Evolutionary conservation across 2,329 filamentous ascomycete genomes (phyloP), one percentile per base, ranked within the genome.

Genomic region (Exserohilum turcica): DNA sequence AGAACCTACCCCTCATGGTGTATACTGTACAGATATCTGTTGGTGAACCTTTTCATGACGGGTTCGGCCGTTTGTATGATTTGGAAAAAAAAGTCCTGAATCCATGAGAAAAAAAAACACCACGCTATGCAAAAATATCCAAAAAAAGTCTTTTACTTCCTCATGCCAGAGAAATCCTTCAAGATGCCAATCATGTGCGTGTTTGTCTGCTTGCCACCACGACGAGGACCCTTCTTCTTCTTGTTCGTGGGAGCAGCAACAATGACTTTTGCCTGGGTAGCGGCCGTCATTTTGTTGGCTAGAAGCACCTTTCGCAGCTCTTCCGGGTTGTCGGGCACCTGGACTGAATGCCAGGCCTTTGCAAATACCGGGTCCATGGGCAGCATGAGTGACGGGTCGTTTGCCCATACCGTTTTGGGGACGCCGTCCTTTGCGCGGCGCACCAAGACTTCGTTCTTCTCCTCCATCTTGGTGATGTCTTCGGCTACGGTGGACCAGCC

Each of bases 341-440:
- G 84, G 46, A 91, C 88, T 69, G 88, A 88, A 59, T 88, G 83
- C 92, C 92, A 99, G 77, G 93, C 89, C 54, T 80, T 79, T 72
- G 87, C 83, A 74, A 97, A 97, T 73, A 96, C 91, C 7, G 84
- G 78, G 69, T 97, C 92, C 63, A 97, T 87, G 31, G 79, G 73
- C 70, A 92, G 84, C 66, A 86, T 84, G 46, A 96, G 82, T 10
- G 86, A 87, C 12, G 91, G 84, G 66, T 96, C 91, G 74, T 99
- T 91, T 46, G 87, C 83, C 91, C 92, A 70, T 47, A 99, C 87
- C 78, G 89, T 90, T 66, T 88, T 86, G 1, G 93, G 87, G 64
- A 90, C 84, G 68, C 90, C 88, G 73, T 97, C 93, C 79, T 97
- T 97, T 50, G 92, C 92, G 56, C 92, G 86, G 18, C 91, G 89